Conservation (phyloP, 805 yeast species). For the Maudiozyma pseudohumilis region DNA sequence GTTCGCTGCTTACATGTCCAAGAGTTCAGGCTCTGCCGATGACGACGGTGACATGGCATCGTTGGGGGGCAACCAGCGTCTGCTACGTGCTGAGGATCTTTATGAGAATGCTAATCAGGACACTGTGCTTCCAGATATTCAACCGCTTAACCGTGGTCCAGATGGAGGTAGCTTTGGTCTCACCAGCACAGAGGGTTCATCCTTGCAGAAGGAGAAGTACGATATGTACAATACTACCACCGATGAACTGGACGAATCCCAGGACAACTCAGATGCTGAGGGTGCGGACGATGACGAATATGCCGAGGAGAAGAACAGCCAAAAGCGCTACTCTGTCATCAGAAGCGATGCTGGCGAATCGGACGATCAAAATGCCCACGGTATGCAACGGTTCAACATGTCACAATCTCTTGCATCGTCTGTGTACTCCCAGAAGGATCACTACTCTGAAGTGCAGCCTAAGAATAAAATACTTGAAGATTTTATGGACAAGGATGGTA, state of each 20-base stretch:
- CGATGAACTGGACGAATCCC: background rate
- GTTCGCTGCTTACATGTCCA: conserved; percentile 30
- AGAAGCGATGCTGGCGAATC: conserved; percentile 8
- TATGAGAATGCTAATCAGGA: background rate
- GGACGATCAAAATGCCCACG: background rate
- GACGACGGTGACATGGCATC: conserved; percentile 6
- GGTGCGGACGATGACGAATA: conserved; percentile 1
- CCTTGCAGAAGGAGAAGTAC: conserved; percentile 5
- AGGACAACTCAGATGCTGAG: conserved; percentile 4
- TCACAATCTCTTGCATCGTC: conserved; percentile 17
- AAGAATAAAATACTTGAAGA: conserved; percentile 18
- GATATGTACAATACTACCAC: background rate
- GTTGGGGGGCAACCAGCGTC: conserved; percentile 5
- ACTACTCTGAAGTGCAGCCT: conserved; percentile 10
- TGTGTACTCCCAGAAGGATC: conserved; percentile 14
- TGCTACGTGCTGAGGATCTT: background rate
- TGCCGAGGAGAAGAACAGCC: conserved; percentile 7
- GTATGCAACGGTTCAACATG: conserved; percentile 1
- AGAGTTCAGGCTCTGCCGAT: conserved; percentile 6
- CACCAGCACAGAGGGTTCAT: conserved; percentile 8
- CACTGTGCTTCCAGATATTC: conserved; percentile 7
- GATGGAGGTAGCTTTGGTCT: background rate
- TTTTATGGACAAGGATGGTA: conserved; percentile 11
- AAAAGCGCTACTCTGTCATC: conserved; percentile 18
- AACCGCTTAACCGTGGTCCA: background rate